Percentiles rank a stretch among this genome's conserved stretches.
phyloP scores from a whole-genome alignment of 352 stramenopile genomes.

The Thalassiosira exigua region DNA sequence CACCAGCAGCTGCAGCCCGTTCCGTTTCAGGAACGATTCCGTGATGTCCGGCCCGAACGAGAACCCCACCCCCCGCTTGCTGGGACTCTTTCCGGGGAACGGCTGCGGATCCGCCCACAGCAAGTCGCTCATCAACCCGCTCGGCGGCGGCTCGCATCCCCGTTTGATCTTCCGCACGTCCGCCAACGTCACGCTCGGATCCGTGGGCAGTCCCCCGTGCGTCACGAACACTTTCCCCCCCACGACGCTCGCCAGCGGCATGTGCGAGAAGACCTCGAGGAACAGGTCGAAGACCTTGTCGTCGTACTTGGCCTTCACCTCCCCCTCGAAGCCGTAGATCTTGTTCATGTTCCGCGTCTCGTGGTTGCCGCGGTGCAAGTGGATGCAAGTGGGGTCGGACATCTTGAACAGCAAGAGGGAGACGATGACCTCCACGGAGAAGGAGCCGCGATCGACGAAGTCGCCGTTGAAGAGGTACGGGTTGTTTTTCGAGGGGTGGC shows the following conservation, averaged over 20 bases:
- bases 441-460: constrained; percentile 98
- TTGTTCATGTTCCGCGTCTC: constrained; percentile 99
- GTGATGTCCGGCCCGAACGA: constrained; percentile 98
- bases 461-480: constrained; percentile 99
- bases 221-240: constrained; percentile 95
- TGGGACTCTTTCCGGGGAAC: constrained; percentile 92
- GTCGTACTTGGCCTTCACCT: constrained; percentile 99
- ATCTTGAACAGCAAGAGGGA: constrained; percentile 98
- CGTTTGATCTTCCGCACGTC: constrained; percentile 96
- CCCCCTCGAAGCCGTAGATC: constrained; percentile 99
- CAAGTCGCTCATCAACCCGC: constrained; percentile 90
- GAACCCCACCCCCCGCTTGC: constrained; percentile 95
- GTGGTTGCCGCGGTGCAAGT: constrained; percentile 96
- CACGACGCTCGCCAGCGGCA: constrained; percentile 94
- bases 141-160: constrained; percentile 94
- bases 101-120: constrained; percentile 96
- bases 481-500: constrained; percentile 92
- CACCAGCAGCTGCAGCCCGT: constrained; percentile 96
- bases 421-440: constrained; percentile 98
- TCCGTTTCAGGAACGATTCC: constrained; percentile 93
- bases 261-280: constrained; percentile 97
- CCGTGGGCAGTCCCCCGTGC: constrained; percentile 95
- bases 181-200: constrained; percentile 90
- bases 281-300: constrained; percentile 98
- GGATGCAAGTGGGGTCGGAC: constrained; percentile 90